Evolutionary conservation across 805 yeast species (phyloP).

Genomic region (Priceomyces carsonii): DNA sequence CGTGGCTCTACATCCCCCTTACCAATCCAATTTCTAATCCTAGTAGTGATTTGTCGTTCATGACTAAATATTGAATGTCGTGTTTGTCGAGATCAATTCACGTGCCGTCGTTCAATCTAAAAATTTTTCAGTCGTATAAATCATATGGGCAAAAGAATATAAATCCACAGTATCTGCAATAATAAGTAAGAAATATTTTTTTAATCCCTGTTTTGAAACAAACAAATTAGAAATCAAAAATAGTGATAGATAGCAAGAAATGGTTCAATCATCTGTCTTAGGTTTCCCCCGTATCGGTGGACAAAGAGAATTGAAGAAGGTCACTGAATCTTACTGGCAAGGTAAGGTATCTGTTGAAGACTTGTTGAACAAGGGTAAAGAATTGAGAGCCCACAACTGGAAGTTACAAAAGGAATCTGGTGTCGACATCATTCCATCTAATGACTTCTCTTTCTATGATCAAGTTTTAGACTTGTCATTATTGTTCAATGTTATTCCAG

Average conservation of each 20-base stretch:
- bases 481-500: constrained; percentile 94
- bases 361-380: constrained; percentile 89
- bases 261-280: constrained; percentile 96
- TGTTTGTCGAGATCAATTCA: too few species aligned
- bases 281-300: constrained; percentile 99
- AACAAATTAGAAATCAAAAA: constrained; percentile 1
- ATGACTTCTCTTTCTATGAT: constrained; percentile 98
- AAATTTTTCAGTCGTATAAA: constrained; percentile 1
- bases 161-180: constrained; percentile 3
- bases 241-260: constrained; percentile 23
- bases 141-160: constrained; percentile 1
- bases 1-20: too few species aligned
- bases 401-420: constrained; percentile 96
- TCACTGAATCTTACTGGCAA: constrained; percentile 98
- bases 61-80: too few species aligned
- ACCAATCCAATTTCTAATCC: too few species aligned
- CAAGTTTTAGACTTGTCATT: constrained; percentile 92
- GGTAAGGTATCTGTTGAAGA: constrained; percentile 90
- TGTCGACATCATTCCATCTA: constrained; percentile 94
- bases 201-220: not conserved
- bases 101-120: constrained; percentile 3
- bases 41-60: too few species aligned
- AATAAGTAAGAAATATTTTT: not conserved
- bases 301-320: constrained; percentile 98
- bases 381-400: constrained; percentile 96